A percentile compares a stretch with the other conserved stretches of the same genome.
phyloP scores from a whole-genome alignment of 345 rosid species.

The Salix brachista region DNA sequence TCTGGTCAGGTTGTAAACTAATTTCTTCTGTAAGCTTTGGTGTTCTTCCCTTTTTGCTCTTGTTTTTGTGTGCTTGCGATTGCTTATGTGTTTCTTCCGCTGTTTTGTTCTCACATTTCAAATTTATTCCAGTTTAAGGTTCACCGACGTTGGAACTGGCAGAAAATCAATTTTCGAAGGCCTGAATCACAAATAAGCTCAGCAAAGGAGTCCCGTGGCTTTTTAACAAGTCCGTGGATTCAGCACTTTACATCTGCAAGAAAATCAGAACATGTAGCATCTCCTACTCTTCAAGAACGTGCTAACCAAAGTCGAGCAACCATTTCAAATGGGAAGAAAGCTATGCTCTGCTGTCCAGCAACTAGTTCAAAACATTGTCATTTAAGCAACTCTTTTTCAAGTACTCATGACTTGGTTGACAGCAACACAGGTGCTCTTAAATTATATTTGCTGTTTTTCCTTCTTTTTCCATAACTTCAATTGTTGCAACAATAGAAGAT shows the following conservation, averaged over 20 bases:
- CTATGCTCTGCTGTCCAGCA: slow-evolving; percentile 27
- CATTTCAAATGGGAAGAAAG: slow-evolving; percentile 34
- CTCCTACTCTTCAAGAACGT: slow-evolving; percentile 13
- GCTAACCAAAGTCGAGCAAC: slow-evolving; percentile 18
- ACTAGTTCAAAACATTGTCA: slow-evolving; percentile 20
- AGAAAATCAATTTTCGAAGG: slow-evolving; percentile 41
- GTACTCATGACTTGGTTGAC: slow-evolving; percentile 28
- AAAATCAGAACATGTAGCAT: slow-evolving; percentile 12
- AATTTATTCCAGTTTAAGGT: slow-evolving; percentile 55
- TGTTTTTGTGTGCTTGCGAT: background rate
- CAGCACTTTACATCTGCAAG: slow-evolving; percentile 46
- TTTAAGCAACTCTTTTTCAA: slow-evolving; percentile 19
- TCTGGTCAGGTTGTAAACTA: slow-evolving; percentile 59
- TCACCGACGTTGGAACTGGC: slow-evolving; percentile 64
- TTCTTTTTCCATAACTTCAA: too few species aligned
- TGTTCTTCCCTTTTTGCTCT: background rate
- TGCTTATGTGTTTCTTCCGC: background rate
- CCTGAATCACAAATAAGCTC: slow-evolving; percentile 33
- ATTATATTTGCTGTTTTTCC: background rate
- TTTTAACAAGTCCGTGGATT: slow-evolving; percentile 62
- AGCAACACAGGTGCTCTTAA: slow-evolving; percentile 36
- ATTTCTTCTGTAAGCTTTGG: background rate
- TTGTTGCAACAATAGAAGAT: background rate
- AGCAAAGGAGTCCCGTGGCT: slow-evolving; percentile 19
- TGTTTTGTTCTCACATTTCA: slow-evolving; percentile 7